A percentile compares a stretch with the other conserved stretches of the same genome.
Conservation (phyloP, 176 grass and related monocot species). For the Luzula sylvatica region DNA sequence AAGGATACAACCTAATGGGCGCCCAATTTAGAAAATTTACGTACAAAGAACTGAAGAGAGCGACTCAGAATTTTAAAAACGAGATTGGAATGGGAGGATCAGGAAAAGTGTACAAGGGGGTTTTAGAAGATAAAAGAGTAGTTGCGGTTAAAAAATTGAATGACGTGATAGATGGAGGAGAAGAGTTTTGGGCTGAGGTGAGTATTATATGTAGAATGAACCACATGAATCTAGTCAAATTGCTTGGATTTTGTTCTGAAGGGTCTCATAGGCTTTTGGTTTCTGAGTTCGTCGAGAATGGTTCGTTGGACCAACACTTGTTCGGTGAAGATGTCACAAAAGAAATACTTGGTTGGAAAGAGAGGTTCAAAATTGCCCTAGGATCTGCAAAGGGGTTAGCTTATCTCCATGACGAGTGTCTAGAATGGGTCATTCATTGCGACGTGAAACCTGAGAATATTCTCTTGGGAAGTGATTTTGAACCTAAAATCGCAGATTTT, state of each 20-base stretch:
- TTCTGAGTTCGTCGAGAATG: constrained; percentile 61
- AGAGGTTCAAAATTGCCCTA: constrained; percentile 55
- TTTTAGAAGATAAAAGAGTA: constrained; percentile 31
- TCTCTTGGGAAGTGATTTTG: constrained; percentile 56
- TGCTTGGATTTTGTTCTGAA: constrained; percentile 71
- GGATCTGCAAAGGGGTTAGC: constrained; percentile 61
- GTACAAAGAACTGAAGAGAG: constrained; percentile 32
- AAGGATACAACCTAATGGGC: constrained; percentile 37
- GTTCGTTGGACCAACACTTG: constrained; percentile 53
- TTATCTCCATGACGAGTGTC: constrained; percentile 79
- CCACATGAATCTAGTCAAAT: constrained; percentile 78
- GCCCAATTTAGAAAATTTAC: constrained; percentile 39
- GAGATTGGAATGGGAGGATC: constrained; percentile 31
- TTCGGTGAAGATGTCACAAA: constrained; percentile 22
- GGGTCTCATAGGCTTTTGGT: constrained; percentile 43
- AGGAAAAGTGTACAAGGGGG: constrained; percentile 33
- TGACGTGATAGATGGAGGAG: constrained; percentile 26
- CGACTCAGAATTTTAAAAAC: constrained; percentile 43
- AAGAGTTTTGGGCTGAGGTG: constrained; percentile 55
- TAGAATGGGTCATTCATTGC: constrained; percentile 89
- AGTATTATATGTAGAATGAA: constrained; percentile 49
- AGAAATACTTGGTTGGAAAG: constrained; percentile 36
- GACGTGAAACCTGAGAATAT: constrained; percentile 90
- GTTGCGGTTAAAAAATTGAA: constrained; percentile 40
- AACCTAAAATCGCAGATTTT: constrained; percentile 75